These are phyloP conservation scores for Aspergillus fumigatus DNA, from an alignment of 2,329 filamentous ascomycete genomes.

Conservation along the genomic window DNA sequence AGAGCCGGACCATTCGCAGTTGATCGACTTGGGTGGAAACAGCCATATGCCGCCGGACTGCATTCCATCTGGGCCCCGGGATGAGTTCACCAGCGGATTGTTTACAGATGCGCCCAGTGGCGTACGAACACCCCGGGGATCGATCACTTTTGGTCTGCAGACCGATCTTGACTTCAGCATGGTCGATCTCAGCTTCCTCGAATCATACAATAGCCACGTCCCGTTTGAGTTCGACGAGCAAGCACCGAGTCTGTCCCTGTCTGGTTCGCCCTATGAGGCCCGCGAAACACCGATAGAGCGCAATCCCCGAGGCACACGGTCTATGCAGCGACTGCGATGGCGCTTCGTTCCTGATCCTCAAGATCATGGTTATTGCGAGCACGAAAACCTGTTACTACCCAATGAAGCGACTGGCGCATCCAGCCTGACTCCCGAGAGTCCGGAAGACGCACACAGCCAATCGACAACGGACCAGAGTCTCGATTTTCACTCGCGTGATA, in stretches of 20 bases:
- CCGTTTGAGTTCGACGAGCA: conserved; percentile 24
- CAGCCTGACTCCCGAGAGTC: no score
- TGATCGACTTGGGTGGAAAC: no score
- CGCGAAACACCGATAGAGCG: no score
- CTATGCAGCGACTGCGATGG: conserved; percentile 23
- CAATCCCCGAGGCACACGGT: neutral
- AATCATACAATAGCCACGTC: conserved; percentile 27
- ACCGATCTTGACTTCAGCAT: conserved; percentile 26
- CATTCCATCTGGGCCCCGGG: no score
- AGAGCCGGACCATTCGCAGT: no score
- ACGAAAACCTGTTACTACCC: conserved; percentile 30
- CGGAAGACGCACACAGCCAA: no score
- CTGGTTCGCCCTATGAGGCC: no score
- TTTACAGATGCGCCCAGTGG: neutral
- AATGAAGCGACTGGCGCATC: no score
- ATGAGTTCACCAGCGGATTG: no score
- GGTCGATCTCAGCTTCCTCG: conserved; percentile 29
- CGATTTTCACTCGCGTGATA: no score
- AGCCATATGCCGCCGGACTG: no score
- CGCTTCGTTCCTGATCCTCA: conserved; percentile 26
- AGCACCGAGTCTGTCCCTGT: conserved; percentile 1
- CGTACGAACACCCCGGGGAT: conserved; percentile 9
- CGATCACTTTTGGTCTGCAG: conserved; percentile 12
- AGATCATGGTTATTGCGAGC: conserved; percentile 29
- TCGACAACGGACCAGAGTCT: no score